These are phyloP conservation scores for Nidula microcarpa DNA, from an alignment of 768 basidiomycete species.

Conservation along the genomic window DNA sequence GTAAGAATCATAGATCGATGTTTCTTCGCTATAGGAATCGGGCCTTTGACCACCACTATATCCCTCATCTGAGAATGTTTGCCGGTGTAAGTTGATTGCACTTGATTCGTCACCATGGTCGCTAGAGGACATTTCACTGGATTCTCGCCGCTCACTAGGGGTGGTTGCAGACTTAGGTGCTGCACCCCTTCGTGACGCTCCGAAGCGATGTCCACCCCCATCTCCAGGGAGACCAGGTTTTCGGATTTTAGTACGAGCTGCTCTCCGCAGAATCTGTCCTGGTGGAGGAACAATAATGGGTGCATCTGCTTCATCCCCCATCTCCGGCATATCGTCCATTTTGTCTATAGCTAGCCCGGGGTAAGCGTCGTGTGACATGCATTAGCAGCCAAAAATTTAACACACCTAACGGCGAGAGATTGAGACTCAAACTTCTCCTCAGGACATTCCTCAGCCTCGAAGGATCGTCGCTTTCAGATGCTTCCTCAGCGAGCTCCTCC, in stretches of 20 bases:
- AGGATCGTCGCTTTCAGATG: slow-evolving; percentile 78
- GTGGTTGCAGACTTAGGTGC: slow-evolving; percentile 18
- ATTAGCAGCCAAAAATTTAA: slow-evolving; percentile 11
- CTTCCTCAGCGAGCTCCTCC: slow-evolving; percentile 91
- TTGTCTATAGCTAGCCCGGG: slow-evolving; percentile 52
- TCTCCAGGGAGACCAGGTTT: slow-evolving; percentile 76
- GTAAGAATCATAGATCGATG: slow-evolving; percentile 84
- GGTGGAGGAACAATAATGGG: slow-evolving; percentile 90
- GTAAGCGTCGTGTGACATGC: slow-evolving; percentile 10
- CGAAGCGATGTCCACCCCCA: slow-evolving; percentile 82
- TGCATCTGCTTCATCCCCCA: slow-evolving; percentile 80
- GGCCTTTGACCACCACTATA: slow-evolving; percentile 38
- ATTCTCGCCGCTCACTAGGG: slow-evolving; percentile 45
- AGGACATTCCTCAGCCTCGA: slow-evolving; percentile 74
- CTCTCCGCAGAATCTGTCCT: slow-evolving; percentile 84
- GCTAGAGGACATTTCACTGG: slow-evolving; percentile 69
- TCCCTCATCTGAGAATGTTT: slow-evolving; percentile 47
- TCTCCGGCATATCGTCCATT: slow-evolving; percentile 65
- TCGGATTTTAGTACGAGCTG: slow-evolving; percentile 93
- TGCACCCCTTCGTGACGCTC: slow-evolving; percentile 38
- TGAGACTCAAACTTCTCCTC: slow-evolving; percentile 84
- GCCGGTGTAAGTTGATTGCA: slow-evolving; percentile 25
- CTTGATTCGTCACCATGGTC: slow-evolving; percentile 59
- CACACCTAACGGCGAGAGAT: slow-evolving; percentile 82
- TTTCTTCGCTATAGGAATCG: slow-evolving; percentile 79